Evolutionary conservation across 768 basidiomycete genomes (phyloP), one percentile per base, ranked within the genome.

Genomic region (Termitomyces sp.): DNA sequence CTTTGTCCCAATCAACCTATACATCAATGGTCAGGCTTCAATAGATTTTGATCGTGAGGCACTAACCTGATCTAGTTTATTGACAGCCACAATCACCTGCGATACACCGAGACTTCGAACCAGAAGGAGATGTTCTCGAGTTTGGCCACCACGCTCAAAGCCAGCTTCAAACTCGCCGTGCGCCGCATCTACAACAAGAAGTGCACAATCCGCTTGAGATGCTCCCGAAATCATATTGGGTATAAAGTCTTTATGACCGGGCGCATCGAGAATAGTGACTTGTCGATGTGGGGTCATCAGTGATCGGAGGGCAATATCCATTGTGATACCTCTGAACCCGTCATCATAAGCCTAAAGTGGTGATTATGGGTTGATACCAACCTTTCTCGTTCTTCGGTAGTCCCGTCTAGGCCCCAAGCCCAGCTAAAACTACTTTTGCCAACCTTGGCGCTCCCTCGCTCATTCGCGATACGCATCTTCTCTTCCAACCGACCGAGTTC

Each of bases 141-240:
- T 99, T 76, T 99, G 96, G 1, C 96, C 96, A 47, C 94, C 94
- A 17, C 89, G 82, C 40, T 92, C 90, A 68, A 98, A 99, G 3
- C 96, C 96, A 29, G 93, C 88, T 73, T 99, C 97, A 66, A 99
- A 99, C 70, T 96, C 95, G 20, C 96, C 96, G 1, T 81, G 86
- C 5, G 88, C 81, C 1, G 95, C 88, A 71, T 97, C 97, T 32
- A 99, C 87, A 4, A 98, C 96, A 25, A 98, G 85, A 8, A 98
- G 74, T 0, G 97, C 94, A 51, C 93, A 93, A 66, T 98, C 97
- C 0, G 96, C 97, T 73, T 98, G 97, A 2, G 96, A 88, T 7
- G 97, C 96, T 1, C 97, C 97, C 0, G 96, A 98, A 56, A 99
- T 99, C 96, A 98, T 98, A 71, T 98, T 98, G 1, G 97, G 97